Conservation (phyloP, 139 green algal species). For the Ulvella scutata region DNA sequence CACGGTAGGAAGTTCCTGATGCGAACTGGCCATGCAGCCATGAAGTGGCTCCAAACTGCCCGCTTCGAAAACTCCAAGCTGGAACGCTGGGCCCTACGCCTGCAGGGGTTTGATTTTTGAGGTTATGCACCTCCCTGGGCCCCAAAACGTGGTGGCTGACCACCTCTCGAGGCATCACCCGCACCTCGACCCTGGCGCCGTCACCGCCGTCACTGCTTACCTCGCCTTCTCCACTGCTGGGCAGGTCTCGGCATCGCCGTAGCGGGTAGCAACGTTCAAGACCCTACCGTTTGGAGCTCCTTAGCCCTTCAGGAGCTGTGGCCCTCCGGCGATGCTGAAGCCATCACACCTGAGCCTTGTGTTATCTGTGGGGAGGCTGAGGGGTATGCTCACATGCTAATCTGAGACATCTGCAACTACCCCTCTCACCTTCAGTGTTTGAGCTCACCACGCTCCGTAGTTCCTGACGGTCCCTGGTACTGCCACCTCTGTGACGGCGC, state of each 20-base stretch:
- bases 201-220: background rate
- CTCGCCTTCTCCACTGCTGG: background rate
- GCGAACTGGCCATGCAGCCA: constrained; percentile 6
- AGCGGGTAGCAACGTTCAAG: background rate
- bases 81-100: constrained; percentile 7
- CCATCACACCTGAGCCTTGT: background rate
- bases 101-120: constrained; percentile 11
- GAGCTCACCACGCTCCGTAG: background rate
- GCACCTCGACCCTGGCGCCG: background rate
- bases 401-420: constrained; percentile 4
- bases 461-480: constrained; percentile 7
- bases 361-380: background rate
- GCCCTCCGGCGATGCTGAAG: background rate
- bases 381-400: constrained; percentile 8
- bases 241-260: background rate
- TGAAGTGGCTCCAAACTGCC: background rate
- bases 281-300: background rate
- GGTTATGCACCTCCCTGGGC: constrained; percentile 7
- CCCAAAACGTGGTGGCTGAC: constrained; percentile 8
- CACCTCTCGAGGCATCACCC: background rate
- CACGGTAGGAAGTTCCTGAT: constrained; percentile 6
- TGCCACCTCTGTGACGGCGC: constrained; percentile 6
- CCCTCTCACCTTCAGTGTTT: constrained; percentile 6
- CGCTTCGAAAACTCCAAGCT: constrained; percentile 8
- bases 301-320: background rate